Evolutionary conservation across 2,329 filamentous ascomycete genomes (phyloP).

Genomic region (Fusarium equiseti): DNA sequence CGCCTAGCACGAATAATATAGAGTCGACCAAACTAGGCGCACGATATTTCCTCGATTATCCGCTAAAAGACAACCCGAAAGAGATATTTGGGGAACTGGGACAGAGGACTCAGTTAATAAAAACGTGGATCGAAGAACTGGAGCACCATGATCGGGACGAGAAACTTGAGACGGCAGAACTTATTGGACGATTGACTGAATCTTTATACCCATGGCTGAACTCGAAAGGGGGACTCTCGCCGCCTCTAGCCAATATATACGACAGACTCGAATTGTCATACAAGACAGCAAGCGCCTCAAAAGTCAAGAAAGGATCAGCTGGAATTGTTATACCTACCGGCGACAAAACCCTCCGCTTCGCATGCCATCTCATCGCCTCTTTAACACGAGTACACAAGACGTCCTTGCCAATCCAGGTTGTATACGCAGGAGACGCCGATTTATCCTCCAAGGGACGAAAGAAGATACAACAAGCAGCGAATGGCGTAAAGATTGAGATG

Average conservation of each 20-base stretch:
- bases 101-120: slow-evolving; percentile 41
- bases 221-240: slow-evolving; percentile 9
- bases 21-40: slow-evolving; percentile 27
- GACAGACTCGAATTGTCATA: slow-evolving; percentile 22
- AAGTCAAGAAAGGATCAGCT: slow-evolving; percentile 23
- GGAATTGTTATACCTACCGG: slow-evolving; percentile 55
- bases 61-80: slow-evolving; percentile 48
- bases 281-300: slow-evolving; percentile 11
- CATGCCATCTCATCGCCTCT: slow-evolving; percentile 53
- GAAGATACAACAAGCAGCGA: slow-evolving; percentile 39
- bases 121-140: slow-evolving; percentile 38
- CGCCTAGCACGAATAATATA: background rate
- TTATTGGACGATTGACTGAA: background rate
- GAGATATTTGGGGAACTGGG: slow-evolving; percentile 51
- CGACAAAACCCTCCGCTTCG: slow-evolving; percentile 50
- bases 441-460: slow-evolving; percentile 44
- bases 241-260: slow-evolving; percentile 29
- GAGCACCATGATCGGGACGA: background rate
- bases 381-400: slow-evolving; percentile 49
- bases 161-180: slow-evolving; percentile 9
- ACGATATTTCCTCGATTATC: slow-evolving; percentile 48
- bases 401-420: slow-evolving; percentile 52
- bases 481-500: slow-evolving; percentile 45
- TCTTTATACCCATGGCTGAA: slow-evolving; percentile 47
- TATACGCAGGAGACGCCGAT: slow-evolving; percentile 54